A percentile compares a stretch with the other conserved stretches of the same genome.
phyloP scores from a whole-genome alignment of 345 rosid species.

The Gossypium ekmanianum region DNA sequence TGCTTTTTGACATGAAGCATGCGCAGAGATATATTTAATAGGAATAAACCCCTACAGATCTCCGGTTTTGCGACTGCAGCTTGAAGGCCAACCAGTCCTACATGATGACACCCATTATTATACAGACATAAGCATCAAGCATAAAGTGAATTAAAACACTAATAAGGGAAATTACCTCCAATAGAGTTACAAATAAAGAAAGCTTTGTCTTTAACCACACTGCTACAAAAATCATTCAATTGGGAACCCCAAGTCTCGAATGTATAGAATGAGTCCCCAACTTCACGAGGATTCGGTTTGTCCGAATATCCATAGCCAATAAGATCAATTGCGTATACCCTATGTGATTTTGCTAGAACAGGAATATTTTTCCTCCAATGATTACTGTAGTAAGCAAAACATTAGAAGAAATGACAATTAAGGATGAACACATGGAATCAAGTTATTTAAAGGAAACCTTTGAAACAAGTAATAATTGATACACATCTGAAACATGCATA shows the following conservation, averaged over 20 bases:
- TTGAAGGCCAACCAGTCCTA: constrained; percentile 90
- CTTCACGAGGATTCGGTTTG: constrained; percentile 77
- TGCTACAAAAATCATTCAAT: constrained; percentile 65
- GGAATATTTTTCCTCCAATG: too few species aligned
- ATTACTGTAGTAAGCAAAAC: too few species aligned
- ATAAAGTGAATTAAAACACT: background rate
- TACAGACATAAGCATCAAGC: background rate
- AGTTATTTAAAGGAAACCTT: background rate
- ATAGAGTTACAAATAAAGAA: constrained; percentile 88
- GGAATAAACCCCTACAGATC: constrained; percentile 61
- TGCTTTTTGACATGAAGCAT: constrained; percentile 88
- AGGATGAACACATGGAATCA: background rate
- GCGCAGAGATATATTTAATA: constrained; percentile 74
- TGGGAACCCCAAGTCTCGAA: constrained; percentile 87
- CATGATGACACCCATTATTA: constrained; percentile 13
- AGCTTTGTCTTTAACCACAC: constrained; percentile 74
- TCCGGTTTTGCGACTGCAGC: constrained; percentile 70
- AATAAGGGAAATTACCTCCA: constrained; percentile 55
- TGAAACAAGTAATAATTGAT: background rate
- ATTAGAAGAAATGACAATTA: background rate
- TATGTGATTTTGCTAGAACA: constrained; percentile 23
- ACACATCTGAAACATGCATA: background rate
- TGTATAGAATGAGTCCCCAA: constrained; percentile 65
- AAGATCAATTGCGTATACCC: constrained; percentile 78
- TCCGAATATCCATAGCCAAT: constrained; percentile 90